These are phyloP conservation scores for Tolypocladium inflatum DNA, from an alignment of 2,329 filamentous ascomycete species.

Conservation along the genomic window DNA sequence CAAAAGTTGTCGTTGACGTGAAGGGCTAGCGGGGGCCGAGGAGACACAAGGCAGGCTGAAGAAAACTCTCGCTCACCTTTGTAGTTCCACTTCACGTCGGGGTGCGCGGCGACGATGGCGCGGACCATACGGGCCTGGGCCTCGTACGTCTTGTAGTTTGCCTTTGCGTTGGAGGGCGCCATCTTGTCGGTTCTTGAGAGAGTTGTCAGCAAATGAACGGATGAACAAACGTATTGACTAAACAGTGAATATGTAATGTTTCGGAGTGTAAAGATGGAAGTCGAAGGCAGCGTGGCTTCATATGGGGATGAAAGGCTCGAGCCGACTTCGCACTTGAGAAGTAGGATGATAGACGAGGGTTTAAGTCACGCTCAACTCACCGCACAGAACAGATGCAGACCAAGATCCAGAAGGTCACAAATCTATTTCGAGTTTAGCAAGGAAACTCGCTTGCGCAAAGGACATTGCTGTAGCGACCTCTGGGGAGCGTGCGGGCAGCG, in stretches of 20 bases:
- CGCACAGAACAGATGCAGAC: neutral
- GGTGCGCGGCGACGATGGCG: slow-evolving; percentile 50
- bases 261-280: neutral
- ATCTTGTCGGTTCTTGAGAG: slow-evolving; percentile 19
- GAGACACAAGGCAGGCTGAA: slow-evolving; percentile 1
- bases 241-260: neutral
- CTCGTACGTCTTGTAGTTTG: slow-evolving; percentile 53
- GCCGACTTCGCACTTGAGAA: neutral
- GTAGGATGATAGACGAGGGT: too few relatives aligned
- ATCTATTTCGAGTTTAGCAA: neutral
- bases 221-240: neutral
- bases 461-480: neutral
- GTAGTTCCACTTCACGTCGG: slow-evolving; percentile 46
- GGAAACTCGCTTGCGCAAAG: neutral
- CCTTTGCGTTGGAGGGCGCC: slow-evolving; percentile 30
- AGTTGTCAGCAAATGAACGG: neutral
- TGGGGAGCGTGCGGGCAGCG: too few relatives aligned
- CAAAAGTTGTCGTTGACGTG: slow-evolving; percentile 1
- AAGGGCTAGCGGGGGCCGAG: neutral
- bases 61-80: slow-evolving; percentile 38
- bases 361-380: neutral
- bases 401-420: neutral
- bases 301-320: neutral
- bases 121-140: slow-evolving; percentile 50
- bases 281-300: too few relatives aligned